A percentile compares a stretch with the other conserved stretches of the same genome.
These are phyloP conservation scores for Rhizopogon vesiculosus DNA, from an alignment of 768 basidiomycete species.

Conservation along the genomic window DNA sequence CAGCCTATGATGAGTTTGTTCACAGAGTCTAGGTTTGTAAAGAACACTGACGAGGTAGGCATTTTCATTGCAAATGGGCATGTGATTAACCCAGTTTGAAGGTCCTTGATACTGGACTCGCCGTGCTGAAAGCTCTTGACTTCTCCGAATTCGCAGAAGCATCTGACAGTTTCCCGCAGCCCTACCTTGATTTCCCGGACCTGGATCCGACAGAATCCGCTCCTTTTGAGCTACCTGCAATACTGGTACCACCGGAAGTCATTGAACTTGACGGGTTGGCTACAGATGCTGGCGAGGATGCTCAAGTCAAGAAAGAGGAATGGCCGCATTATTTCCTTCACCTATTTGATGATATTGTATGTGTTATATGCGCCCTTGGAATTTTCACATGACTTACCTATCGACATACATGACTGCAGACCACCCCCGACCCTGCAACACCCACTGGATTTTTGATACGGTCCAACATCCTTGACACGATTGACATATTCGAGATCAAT, in stretches of 20 bases:
- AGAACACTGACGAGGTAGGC: constrained; percentile 60
- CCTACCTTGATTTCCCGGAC: constrained; percentile 49
- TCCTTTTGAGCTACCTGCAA: constrained; percentile 67
- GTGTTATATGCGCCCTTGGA: constrained; percentile 12
- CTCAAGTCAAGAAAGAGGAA: constrained; percentile 74
- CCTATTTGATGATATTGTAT: constrained; percentile 58
- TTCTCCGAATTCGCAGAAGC: constrained; percentile 54
- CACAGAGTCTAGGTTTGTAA: constrained; percentile 35
- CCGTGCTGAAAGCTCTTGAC: constrained; percentile 58
- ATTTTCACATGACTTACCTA: not conserved
- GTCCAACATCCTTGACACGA: constrained; percentile 65
- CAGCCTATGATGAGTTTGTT: constrained; percentile 56
- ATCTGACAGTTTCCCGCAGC: constrained; percentile 56
- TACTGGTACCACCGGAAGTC: constrained; percentile 84
- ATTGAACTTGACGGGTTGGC: constrained; percentile 75
- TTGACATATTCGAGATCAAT: constrained; percentile 93
- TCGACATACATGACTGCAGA: constrained; percentile 33
- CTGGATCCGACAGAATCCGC: constrained; percentile 33
- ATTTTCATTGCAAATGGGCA: not conserved
- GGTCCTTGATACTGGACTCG: constrained; percentile 73
- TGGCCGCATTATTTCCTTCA: constrained; percentile 72
- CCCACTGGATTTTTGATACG: constrained; percentile 79
- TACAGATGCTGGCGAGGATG: constrained; percentile 65
- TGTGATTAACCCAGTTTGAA: constrained; percentile 24
- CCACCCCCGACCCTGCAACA: constrained; percentile 71